Evolutionary conservation across 2,329 filamentous ascomycete genomes (phyloP).

Genomic region (Alternaria burnsii): DNA sequence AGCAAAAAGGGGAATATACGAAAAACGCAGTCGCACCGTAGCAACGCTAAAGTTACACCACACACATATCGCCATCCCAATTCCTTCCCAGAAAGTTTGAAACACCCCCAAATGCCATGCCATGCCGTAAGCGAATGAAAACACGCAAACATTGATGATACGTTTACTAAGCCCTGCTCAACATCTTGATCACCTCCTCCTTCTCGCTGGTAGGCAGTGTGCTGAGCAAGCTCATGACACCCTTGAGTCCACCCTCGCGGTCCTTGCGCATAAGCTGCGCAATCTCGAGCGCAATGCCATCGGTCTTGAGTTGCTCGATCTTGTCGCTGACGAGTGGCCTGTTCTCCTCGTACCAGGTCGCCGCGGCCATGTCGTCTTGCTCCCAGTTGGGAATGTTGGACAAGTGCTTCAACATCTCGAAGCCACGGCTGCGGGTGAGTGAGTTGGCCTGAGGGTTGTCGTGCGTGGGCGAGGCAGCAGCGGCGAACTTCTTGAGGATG

Average conservation of each 20-base stretch:
- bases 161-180: slow-evolving; percentile 51
- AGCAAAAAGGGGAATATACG: slow-evolving; percentile 13
- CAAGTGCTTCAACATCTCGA: slow-evolving; percentile 84
- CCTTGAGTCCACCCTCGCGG: slow-evolving; percentile 77
- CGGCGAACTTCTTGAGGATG: slow-evolving; percentile 86
- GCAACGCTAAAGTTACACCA: slow-evolving; percentile 20
- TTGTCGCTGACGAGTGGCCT: slow-evolving; percentile 82
- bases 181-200: slow-evolving; percentile 76
- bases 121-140: slow-evolving; percentile 16
- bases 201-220: slow-evolving; percentile 90
- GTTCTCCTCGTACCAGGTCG: slow-evolving; percentile 96
- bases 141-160: slow-evolving; percentile 1
- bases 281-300: slow-evolving; percentile 74
- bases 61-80: slow-evolving; percentile 5
- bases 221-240: slow-evolving; percentile 83
- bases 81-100: slow-evolving; percentile 5
- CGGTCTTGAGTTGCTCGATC: slow-evolving; percentile 83
- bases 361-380: slow-evolving; percentile 81
- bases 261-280: slow-evolving; percentile 73
- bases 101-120: slow-evolving; percentile 16
- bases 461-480: slow-evolving; percentile 53
- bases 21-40: slow-evolving; percentile 9
- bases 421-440: slow-evolving; percentile 69
- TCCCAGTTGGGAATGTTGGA: slow-evolving; percentile 79
- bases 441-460: slow-evolving; percentile 49